Conservation (phyloP, 495 filamentous ascomycete species). For the Neurospora sublineolata region DNA sequence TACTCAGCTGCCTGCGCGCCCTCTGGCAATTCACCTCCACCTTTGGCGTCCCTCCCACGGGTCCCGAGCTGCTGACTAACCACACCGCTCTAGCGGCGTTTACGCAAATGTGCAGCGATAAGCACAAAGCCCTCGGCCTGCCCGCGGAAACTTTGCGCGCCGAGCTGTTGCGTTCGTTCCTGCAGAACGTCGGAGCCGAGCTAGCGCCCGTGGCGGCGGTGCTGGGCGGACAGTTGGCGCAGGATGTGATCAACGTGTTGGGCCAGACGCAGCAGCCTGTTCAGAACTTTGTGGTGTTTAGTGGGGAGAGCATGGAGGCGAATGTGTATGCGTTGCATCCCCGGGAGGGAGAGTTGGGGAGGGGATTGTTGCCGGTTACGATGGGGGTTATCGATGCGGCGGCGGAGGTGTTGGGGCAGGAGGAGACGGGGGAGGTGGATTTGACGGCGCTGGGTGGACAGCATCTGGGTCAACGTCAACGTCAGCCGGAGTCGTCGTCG, state of each 20-base stretch:
- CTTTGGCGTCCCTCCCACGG: conserved; percentile 43
- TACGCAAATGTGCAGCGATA: conserved; percentile 63
- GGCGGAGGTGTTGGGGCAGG: background rate
- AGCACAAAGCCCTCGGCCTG: conserved; percentile 63
- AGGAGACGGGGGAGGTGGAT: background rate
- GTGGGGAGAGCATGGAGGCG: conserved; percentile 66
- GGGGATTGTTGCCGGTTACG: conserved; percentile 9
- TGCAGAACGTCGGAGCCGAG: conserved; percentile 72
- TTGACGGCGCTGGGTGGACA: background rate
- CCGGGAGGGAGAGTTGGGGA: conserved; percentile 34
- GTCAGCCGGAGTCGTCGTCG: background rate
- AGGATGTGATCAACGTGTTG: conserved; percentile 95
- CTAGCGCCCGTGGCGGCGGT: conserved; percentile 82
- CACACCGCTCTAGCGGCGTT: conserved; percentile 55
- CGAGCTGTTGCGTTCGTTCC: conserved; percentile 71
- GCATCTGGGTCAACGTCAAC: background rate
- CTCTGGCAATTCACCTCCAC: conserved; percentile 65
- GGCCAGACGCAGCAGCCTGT: conserved; percentile 83
- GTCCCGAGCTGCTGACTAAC: conserved; percentile 14
- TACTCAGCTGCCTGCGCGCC: conserved; percentile 70
- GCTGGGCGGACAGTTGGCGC: conserved; percentile 77
- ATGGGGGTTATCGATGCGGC: background rate
- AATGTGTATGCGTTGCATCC: conserved; percentile 77
- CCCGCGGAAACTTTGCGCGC: conserved; percentile 62
- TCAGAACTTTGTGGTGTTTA: conserved; percentile 88